These are phyloP conservation scores for Aspergillus mulundensis DNA, from an alignment of 495 filamentous ascomycete species.

Conservation along the genomic window DNA sequence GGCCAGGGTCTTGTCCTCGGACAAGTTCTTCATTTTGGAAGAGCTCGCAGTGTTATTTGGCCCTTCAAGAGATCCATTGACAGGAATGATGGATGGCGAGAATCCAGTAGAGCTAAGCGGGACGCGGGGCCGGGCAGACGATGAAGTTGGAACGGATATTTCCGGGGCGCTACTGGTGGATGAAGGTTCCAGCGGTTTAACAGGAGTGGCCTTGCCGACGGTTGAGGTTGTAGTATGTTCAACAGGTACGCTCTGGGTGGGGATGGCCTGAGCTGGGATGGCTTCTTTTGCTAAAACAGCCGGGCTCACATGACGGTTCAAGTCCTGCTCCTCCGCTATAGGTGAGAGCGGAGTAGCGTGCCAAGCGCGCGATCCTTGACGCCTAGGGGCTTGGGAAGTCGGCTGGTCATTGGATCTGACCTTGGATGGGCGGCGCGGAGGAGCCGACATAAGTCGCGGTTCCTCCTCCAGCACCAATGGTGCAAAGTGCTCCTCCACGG, in stretches of 20 bases:
- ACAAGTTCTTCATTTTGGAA: neutral
- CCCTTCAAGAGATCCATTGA: neutral
- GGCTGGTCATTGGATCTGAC: neutral
- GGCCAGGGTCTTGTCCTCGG: no score
- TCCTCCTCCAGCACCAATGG: conserved; percentile 15
- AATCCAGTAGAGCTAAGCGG: neutral
- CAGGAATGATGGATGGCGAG: neutral
- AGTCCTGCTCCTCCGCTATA: conserved; percentile 8
- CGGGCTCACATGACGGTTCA: conserved; percentile 9
- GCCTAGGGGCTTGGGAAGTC: neutral
- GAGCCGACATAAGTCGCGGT: conserved; percentile 6
- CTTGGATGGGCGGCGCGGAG: conserved; percentile 11
- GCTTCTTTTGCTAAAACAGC: neutral
- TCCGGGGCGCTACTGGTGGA: no score
- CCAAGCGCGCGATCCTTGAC: neutral
- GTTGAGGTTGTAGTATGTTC: no score
- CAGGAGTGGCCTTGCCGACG: neutral
- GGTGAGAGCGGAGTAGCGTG: conserved; percentile 7
- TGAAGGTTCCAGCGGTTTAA: neutral
- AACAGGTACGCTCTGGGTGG: no score
- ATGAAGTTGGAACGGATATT: neutral
- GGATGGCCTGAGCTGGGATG: neutral
- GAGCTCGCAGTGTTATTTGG: neutral
- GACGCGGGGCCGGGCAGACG: neutral
- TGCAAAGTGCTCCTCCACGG: conserved; percentile 11